These are phyloP conservation scores for Fusarium subtropicale DNA, from an alignment of 2,329 filamentous ascomycete species.

Conservation along the genomic window DNA sequence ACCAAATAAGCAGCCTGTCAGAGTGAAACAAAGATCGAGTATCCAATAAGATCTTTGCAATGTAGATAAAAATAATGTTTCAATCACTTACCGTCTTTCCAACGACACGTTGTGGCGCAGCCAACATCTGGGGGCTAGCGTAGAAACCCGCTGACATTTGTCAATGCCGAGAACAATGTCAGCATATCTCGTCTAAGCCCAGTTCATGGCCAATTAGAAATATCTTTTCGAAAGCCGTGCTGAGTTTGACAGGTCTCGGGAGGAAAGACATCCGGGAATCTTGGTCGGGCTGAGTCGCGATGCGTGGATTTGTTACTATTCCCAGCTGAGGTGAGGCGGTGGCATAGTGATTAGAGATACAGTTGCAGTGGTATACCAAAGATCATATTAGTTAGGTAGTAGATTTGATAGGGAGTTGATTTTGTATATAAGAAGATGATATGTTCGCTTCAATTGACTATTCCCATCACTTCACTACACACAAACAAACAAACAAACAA, in stretches of 20 bases:
- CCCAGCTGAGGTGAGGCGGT: conserved; percentile 15
- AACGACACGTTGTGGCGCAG: conserved; percentile 28
- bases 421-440: conserved; percentile 41
- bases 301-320: conserved; percentile 29
- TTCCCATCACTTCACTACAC: conserved; percentile 23
- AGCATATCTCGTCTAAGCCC: conserved; percentile 31
- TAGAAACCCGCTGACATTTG: conserved; percentile 28
- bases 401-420: neutral
- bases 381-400: neutral
- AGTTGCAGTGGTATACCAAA: neutral
- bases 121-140: conserved; percentile 28
- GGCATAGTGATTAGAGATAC: neutral
- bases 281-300: conserved; percentile 17
- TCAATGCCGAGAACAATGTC: conserved; percentile 21
- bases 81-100: neutral
- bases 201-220: neutral
- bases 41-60: neutral
- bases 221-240: neutral
- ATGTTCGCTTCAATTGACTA: conserved; percentile 13
- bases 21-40: neutral
- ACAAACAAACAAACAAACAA: conserved; percentile 16
- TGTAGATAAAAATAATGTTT: conserved; percentile 19
- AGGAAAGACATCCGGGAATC: conserved; percentile 14
- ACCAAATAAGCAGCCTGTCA: neutral
- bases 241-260: conserved; percentile 13